phyloP scores from a whole-genome alignment of 2,329 filamentous ascomycete species.

The Phoma herbarum region DNA sequence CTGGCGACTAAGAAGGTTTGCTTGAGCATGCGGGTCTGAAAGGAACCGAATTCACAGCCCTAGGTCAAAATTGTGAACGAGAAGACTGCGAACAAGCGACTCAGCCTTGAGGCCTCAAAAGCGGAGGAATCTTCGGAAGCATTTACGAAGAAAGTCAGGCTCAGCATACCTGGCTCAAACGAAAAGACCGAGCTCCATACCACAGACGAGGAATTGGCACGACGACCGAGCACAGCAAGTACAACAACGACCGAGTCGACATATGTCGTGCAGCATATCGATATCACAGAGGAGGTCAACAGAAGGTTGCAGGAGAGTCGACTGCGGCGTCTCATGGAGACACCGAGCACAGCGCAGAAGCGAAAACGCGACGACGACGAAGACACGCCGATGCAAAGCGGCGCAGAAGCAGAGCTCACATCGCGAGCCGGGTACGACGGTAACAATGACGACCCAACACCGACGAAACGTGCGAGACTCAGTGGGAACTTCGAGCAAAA shows the following conservation, averaged over 20 bases:
- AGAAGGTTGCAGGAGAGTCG: slow-evolving; percentile 41
- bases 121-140: slow-evolving; percentile 4
- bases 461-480: slow-evolving; percentile 38
- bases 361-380: slow-evolving; percentile 44
- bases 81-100: slow-evolving; percentile 39
- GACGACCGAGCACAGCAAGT: slow-evolving; percentile 27
- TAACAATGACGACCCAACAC: slow-evolving; percentile 18
- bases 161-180: slow-evolving; percentile 21
- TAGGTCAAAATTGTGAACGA: slow-evolving; percentile 30
- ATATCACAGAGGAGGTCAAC: slow-evolving; percentile 48
- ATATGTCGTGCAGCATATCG: slow-evolving; percentile 40
- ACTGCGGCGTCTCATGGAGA: slow-evolving; percentile 43
- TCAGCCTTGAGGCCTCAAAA: slow-evolving; percentile 41
- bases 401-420: slow-evolving; percentile 28
- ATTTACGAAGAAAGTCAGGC: slow-evolving; percentile 16
- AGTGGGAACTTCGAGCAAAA: slow-evolving; percentile 37
- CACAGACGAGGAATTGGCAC: slow-evolving; percentile 26
- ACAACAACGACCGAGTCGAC: slow-evolving; percentile 20
- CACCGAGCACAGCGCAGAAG: slow-evolving; percentile 46
- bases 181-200: slow-evolving; percentile 27
- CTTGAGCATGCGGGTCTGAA: background rate
- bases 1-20: slow-evolving; percentile 37
- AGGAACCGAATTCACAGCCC: slow-evolving; percentile 15
- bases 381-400: slow-evolving; percentile 28
- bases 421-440: slow-evolving; percentile 27